A percentile compares a stretch with the other conserved stretches of the same genome.
Conservation (phyloP, 305 asterid genomes). For the Solanum hybrid region DNA sequence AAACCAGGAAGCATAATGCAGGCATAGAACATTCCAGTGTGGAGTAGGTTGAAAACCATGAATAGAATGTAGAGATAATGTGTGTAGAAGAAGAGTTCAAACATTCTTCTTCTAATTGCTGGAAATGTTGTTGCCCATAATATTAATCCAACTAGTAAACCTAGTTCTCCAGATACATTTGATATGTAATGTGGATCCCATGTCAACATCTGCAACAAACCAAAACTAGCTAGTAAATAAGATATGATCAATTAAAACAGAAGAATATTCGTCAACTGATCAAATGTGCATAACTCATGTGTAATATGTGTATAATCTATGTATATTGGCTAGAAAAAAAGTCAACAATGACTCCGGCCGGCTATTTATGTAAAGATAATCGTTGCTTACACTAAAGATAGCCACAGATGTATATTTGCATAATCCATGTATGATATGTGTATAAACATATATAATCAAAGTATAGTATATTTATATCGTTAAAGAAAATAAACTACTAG, state of each 20-base stretch:
- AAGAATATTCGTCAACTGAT: not conserved
- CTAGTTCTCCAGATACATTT: slow-evolving; percentile 82
- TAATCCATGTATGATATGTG: not conserved
- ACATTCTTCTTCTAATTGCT: slow-evolving; percentile 59
- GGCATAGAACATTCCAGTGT: slow-evolving; percentile 69
- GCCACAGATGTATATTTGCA: not conserved
- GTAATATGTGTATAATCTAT: not conserved
- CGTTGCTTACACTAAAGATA: not conserved
- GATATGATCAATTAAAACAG: not conserved
- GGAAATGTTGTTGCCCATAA: slow-evolving; percentile 71
- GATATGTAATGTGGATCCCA: slow-evolving; percentile 79
- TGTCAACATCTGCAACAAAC: slow-evolving; percentile 44
- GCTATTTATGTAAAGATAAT: not conserved
- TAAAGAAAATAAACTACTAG: not conserved
- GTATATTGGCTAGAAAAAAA: not conserved
- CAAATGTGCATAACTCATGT: not conserved
- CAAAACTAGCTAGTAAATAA: not conserved
- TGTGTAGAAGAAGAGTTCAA: slow-evolving; percentile 72
- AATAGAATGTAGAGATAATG: slow-evolving; percentile 78
- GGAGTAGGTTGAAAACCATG: slow-evolving; percentile 54
- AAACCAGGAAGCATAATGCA: slow-evolving; percentile 89
- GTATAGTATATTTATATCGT: not conserved
- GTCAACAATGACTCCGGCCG: not conserved
- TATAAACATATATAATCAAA: not conserved
- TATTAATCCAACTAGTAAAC: slow-evolving; percentile 51